A percentile compares a stretch with the other conserved stretches of the same genome.
phyloP scores from a whole-genome alignment of 176 grass and related monocot genomes.

The Phyllostachys edulis region DNA sequence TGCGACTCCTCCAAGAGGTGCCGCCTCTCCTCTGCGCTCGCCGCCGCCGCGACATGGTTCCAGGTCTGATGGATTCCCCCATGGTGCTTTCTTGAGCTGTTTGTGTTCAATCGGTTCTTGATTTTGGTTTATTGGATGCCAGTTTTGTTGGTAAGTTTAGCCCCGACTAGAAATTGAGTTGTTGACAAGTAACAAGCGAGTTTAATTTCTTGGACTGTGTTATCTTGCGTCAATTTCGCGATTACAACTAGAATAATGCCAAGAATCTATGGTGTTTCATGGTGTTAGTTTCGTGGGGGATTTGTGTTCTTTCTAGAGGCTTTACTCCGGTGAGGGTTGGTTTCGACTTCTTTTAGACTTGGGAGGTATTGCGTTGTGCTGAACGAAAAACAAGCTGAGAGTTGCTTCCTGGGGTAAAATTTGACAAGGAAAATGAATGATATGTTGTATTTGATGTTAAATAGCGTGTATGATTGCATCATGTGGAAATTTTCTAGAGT shows the following conservation, averaged over 20 bases:
- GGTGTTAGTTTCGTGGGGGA: constrained; percentile 16
- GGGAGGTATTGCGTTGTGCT: constrained; percentile 14
- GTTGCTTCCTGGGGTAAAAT: constrained; percentile 18
- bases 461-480: not conserved
- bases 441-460: not conserved
- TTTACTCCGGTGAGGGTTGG: not conserved
- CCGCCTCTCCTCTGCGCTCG: constrained; percentile 43
- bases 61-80: constrained; percentile 24
- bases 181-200: not conserved
- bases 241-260: not conserved
- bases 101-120: not conserved
- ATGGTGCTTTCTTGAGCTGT: not conserved
- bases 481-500: not conserved
- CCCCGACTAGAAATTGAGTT: not conserved
- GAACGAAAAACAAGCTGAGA: constrained; percentile 11
- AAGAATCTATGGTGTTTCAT: not conserved
- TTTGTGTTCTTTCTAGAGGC: not conserved
- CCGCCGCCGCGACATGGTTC: constrained; percentile 40
- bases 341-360: constrained; percentile 24
- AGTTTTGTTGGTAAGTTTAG: not conserved
- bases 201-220: not conserved
- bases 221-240: not conserved
- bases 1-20: constrained; percentile 45
- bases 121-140: not conserved
- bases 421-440: not conserved